A percentile compares a stretch with the other conserved stretches of the same genome.
Evolutionary conservation across 2,329 filamentous ascomycete genomes (phyloP).

Genomic region (Apiospora phragmitis): DNA sequence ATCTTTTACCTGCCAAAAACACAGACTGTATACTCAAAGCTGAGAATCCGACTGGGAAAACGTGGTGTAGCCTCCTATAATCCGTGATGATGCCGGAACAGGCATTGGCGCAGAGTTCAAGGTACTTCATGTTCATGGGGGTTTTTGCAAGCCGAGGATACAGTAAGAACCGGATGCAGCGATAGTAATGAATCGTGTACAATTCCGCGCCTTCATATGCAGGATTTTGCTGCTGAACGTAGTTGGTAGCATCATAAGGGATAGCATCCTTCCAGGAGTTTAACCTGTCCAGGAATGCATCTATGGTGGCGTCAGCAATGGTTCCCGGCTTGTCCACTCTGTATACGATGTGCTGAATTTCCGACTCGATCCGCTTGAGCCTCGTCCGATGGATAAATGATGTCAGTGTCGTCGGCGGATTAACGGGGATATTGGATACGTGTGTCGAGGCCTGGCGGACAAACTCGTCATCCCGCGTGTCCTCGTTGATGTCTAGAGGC

Average conservation of each 20-base stretch:
- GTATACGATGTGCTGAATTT: constrained; percentile 31
- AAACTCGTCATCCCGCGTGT: constrained; percentile 24
- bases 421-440: constrained; percentile 22
- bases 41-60: constrained; percentile 32
- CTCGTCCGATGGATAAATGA: constrained; percentile 31
- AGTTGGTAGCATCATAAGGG: constrained; percentile 26
- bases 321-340: constrained; percentile 26
- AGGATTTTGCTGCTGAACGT: constrained; percentile 26
- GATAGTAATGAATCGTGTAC: constrained; percentile 33
- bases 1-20: constrained; percentile 28
- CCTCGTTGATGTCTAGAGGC: constrained; percentile 29
- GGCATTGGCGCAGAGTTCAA: constrained; percentile 27
- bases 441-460: constrained; percentile 25
- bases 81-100: constrained; percentile 29
- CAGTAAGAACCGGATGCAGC: constrained; percentile 28
- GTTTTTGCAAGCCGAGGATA: constrained; percentile 29
- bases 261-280: constrained; percentile 28
- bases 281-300: constrained; percentile 26
- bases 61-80: constrained; percentile 29
- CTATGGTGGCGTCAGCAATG: constrained; percentile 25
- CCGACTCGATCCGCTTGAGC: constrained; percentile 31
- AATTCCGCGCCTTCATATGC: constrained; percentile 29
- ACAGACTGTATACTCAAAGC: constrained; percentile 32
- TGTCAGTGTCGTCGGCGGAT: constrained; percentile 27
- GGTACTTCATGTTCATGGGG: constrained; percentile 29